Percentiles rank a stretch among this genome's conserved stretches.
Evolutionary conservation across 1,139 yeast species (phyloP).

Genomic region (Candida glucosophila): DNA sequence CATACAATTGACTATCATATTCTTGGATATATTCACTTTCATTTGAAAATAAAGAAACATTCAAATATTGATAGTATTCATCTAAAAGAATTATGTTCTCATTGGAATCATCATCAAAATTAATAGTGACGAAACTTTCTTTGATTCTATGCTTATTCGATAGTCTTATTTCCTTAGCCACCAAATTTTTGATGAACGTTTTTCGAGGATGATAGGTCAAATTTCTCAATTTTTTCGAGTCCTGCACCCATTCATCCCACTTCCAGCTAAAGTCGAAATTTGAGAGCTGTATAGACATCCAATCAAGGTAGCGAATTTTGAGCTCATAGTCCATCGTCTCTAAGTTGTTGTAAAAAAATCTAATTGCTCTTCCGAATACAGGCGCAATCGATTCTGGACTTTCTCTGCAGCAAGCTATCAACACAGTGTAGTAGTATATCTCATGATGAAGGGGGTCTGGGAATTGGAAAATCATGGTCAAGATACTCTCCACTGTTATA

Average conservation of each 20-base stretch:
- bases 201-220: constrained; percentile 61
- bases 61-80: constrained; percentile 61
- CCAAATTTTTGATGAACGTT: constrained; percentile 67
- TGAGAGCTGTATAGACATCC: constrained; percentile 91
- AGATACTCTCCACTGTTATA: constrained; percentile 73
- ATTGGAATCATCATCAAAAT: constrained; percentile 15
- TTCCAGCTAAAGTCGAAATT: constrained; percentile 96
- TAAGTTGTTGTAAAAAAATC: constrained; percentile 68
- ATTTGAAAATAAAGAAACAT: constrained; percentile 28
- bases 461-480: constrained; percentile 68
- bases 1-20: constrained; percentile 32
- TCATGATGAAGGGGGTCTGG: constrained; percentile 61
- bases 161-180: constrained; percentile 75
- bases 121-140: constrained; percentile 58
- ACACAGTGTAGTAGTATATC: constrained; percentile 78
- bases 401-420: constrained; percentile 80
- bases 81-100: constrained; percentile 23
- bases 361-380: constrained; percentile 86
- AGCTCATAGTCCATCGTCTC: constrained; percentile 69
- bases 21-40: constrained; percentile 20
- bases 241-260: constrained; percentile 90
- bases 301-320: constrained; percentile 66
- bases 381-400: constrained; percentile 93
- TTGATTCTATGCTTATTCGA: constrained; percentile 62
- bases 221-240: constrained; percentile 27